Base-by-base conservation (phyloP, 192 early-diverging fungal species). In the Podila epicladia region DNA sequence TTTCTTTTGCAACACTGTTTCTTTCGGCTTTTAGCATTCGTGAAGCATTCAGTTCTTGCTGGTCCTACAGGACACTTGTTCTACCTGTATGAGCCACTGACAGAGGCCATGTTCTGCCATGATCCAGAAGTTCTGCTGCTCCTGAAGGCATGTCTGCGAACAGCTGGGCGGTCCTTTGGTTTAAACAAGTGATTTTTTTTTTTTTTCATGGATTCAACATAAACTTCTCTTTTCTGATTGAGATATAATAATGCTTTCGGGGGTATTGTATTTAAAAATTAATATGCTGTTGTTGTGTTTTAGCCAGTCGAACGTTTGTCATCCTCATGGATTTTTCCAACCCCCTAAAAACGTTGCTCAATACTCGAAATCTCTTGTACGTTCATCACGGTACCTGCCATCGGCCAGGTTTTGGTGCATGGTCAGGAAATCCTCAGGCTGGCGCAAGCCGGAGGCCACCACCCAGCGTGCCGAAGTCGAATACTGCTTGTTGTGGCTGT, bases 21-120 rank as follows among this genome's bases (percentile, higher is more conserved):
- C 35, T 13, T 17, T 33, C 33, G 2, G 41, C 17, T 0, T 45
- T 17, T 61, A 73, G 72, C 35, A 24, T 60, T 65, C 19, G 45
- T 72, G n/a, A 71, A 68, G 41, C 58, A 67, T 11, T 38, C 59
- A 9, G 29, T 65, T 12, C 59, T 94, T 29, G 79, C 87, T 22
- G 89, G 91, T 26, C 69, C 84, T 8, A 75, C 73, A 29, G 91
- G 91, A n/a, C 91, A 93, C 60, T 31, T 93, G 33, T 95, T 93
- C 82, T 89, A 87, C 71, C 73, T 95, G 38, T 93, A 92, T 73
- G 89, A 90, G 19, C 57, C 86, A 17, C 65, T 95, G 22, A 91
- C 89, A 73, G 85, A 91, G 37, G 85, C 86, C 24, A 82, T 90
- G 69, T 82, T 84, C 17, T 84, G 84, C 41, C 73, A 85, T 24